These are phyloP conservation scores for Xylariaceae sp. DNA, from an alignment of 2,329 filamentous ascomycete species.

Conservation along the genomic window DNA sequence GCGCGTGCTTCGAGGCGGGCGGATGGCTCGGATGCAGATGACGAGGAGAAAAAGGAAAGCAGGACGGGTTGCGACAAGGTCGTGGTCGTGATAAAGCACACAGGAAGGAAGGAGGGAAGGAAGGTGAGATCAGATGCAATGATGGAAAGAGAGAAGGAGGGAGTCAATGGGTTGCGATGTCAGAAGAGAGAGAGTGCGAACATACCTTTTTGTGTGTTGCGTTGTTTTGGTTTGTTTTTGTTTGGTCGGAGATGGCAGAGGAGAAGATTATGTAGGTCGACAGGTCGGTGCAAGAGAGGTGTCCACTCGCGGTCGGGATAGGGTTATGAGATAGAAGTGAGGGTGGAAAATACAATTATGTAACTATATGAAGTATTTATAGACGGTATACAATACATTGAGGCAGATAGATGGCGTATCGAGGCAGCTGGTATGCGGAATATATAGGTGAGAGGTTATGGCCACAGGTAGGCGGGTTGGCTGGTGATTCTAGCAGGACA, in stretches of 20 bases:
- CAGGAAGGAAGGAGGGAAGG: background rate
- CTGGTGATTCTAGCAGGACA: no score
- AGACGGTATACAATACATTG: no score
- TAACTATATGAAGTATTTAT: background rate
- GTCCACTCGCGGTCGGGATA: background rate
- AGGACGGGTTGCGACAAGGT: slow-evolving; percentile 3
- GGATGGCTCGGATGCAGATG: background rate
- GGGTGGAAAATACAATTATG: background rate
- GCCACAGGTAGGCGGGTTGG: no score
- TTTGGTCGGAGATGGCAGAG: background rate
- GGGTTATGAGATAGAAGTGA: background rate
- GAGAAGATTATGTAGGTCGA: background rate
- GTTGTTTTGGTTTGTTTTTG: background rate
- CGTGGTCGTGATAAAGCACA: background rate
- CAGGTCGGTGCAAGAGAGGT: background rate
- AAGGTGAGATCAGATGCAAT: background rate
- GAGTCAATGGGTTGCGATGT: background rate
- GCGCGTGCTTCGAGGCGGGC: slow-evolving; percentile 4
- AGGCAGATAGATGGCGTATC: no score
- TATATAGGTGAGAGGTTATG: background rate
- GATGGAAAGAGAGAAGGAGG: background rate
- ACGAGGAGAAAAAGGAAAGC: background rate
- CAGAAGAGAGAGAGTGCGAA: background rate
- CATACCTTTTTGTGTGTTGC: background rate
- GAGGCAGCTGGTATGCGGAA: no score